Evolutionary conservation across 1,284 basidiomycete species (phyloP), one percentile per base, ranked within the genome.

Genomic region (Limonomyces culmigenus): DNA sequence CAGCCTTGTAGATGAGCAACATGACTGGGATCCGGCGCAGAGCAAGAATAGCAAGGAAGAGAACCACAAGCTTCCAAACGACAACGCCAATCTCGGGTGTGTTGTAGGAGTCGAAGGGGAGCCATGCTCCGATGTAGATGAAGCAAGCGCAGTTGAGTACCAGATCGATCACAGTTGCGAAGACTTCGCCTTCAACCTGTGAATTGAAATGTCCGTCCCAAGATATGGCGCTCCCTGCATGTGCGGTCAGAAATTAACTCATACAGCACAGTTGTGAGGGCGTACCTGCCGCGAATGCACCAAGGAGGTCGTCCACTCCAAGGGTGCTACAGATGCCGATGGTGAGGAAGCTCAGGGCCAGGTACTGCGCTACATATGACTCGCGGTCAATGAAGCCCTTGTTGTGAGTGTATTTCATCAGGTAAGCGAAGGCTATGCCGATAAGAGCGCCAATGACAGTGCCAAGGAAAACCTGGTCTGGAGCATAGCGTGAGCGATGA

Each of bases 141-240:
- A 92, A 93, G 46, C 78, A 80, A 11, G 68, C 77, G 47, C 79
- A 85, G 51, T 92, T 92, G 48, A 92, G 70, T 29, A 81, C 56
- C 32, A 80, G 63, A 43, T 95, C 89, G 45, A 97, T 78, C 36
- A 95, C 84, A 31, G 84, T 79, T 16, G 86, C 79, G 52, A 97
- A 97, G 25, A 77, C 67, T 40, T 86, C 78, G 45, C 78, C 73
- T 53, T 91, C 84, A 3, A 75, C 88, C 38, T 88, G 79, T 31
- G 64, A 61, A 49, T 86, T 85, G 59, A 93, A 95, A 51, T 89
- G 71, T 27, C 87, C 83, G 49, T 96, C 89, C 92, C 91, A 96
- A 2, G 88, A 87, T 45, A 95, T 81, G 1, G 91, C 87, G 38
- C 69, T 77, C 2, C 78, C 78, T 81, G 42, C n/a, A n/a, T n/a